A percentile compares a stretch with the other conserved stretches of the same genome.
Conservation (phyloP, 2,329 filamentous ascomycete species). For the Hypoxylon sp. region DNA sequence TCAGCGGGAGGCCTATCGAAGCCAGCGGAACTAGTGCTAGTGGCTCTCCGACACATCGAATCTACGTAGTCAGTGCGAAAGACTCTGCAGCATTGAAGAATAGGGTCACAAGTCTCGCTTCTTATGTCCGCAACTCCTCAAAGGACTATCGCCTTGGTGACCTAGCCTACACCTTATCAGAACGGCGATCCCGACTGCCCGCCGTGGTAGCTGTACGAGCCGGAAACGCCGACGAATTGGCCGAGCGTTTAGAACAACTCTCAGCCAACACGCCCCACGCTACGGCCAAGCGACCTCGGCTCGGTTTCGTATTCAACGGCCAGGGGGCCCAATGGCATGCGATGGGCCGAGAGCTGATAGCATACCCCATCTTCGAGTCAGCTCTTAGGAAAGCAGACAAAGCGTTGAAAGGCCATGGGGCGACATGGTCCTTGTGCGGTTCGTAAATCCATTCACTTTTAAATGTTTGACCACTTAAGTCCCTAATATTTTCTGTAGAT, state of each 20-base stretch:
- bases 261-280: not conserved
- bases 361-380: constrained; percentile 21
- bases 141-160: not conserved
- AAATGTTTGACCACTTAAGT: not conserved
- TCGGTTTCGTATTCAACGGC: constrained; percentile 51
- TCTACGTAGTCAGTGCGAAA: constrained; percentile 33
- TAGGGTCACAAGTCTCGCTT: not conserved
- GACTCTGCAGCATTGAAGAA: constrained; percentile 7
- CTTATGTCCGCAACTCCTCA: not conserved
- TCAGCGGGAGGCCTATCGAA: not conserved
- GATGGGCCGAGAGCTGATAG: constrained; percentile 43
- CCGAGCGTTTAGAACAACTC: not conserved
- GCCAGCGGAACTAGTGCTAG: not conserved
- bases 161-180: constrained; percentile 29
- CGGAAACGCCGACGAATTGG: not conserved
- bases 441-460: not conserved
- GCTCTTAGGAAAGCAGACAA: constrained; percentile 13
- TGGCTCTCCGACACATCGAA: not conserved
- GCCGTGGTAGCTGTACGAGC: not conserved
- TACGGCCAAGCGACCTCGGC: constrained; percentile 6
- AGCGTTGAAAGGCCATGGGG: constrained; percentile 24
- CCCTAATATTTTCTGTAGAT: constrained; percentile 17
- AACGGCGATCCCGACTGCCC: constrained; percentile 23
- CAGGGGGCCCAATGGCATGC: constrained; percentile 47
- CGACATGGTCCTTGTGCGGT: constrained; percentile 35